phyloP scores from a whole-genome alignment of 305 asterid species.

The Stenogyne calaminthoides region DNA sequence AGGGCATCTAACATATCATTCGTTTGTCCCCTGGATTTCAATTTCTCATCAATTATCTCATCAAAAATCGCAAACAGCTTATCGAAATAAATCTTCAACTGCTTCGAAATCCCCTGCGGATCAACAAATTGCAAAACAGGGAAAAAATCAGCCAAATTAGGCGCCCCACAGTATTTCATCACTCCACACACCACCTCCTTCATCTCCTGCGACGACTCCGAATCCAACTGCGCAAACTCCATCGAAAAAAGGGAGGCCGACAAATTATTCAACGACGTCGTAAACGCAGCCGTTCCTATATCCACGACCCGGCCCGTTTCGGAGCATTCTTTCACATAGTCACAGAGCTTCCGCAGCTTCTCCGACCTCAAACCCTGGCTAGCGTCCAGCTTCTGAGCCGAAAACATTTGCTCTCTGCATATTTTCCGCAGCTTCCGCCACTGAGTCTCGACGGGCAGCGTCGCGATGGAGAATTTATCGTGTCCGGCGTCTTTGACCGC shows the following conservation, averaged over 20 bases:
- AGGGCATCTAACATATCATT: constrained; percentile 37
- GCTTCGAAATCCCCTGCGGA: constrained; percentile 17
- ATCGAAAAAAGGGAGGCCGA: too few species aligned
- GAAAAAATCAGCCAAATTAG: too few species aligned
- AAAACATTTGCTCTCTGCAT: constrained; percentile 38
- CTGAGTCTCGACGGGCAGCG: constrained; percentile 21
- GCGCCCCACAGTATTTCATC: too few species aligned
- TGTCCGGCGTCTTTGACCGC: not conserved
- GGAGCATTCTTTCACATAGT: constrained; percentile 25
- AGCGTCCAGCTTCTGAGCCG: constrained; percentile 26
- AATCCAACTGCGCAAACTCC: too few species aligned
- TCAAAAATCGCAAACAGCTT: constrained; percentile 28
- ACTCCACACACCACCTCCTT: too few species aligned
- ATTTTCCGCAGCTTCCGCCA: constrained; percentile 30
- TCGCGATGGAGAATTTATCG: constrained; percentile 21
- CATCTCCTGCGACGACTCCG: too few species aligned
- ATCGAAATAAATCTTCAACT: not conserved
- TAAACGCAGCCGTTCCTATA: constrained; percentile 32
- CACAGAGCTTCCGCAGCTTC: constrained; percentile 24
- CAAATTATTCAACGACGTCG: too few species aligned
- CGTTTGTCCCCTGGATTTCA: not conserved
- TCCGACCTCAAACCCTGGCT: constrained; percentile 32
- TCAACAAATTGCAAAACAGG: too few species aligned
- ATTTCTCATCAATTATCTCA: constrained; percentile 27
- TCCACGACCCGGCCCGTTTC: constrained; percentile 26